Evolutionary conservation across 2,329 filamentous ascomycete species (phyloP).

Genomic region (Cordyceps javanica): DNA sequence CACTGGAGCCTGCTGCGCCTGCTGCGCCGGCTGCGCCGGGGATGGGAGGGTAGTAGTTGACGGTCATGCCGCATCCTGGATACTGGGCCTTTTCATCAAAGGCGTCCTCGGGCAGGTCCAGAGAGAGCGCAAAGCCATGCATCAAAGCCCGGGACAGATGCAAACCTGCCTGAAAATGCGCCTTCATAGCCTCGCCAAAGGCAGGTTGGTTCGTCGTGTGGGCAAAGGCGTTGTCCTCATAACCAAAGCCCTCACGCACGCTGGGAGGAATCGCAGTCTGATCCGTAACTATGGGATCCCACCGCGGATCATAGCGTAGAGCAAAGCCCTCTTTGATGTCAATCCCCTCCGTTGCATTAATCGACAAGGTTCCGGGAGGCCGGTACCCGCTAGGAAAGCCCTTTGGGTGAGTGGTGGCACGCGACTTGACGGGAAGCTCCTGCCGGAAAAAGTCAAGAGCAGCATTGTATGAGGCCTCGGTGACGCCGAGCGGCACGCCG

Average conservation of each 20-base stretch:
- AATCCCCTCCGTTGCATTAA: conserved; percentile 43
- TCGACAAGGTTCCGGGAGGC: conserved; percentile 34
- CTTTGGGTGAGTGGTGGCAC: conserved; percentile 25
- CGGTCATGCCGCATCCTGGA: conserved; percentile 38
- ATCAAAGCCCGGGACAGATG: conserved; percentile 45
- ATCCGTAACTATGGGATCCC: conserved; percentile 39
- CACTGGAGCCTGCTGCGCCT: neutral
- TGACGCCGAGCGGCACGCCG: conserved; percentile 31
- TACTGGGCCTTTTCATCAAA: conserved; percentile 49
- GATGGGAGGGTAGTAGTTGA: conserved; percentile 35
- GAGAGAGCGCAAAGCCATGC: conserved; percentile 46
- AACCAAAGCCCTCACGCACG: conserved; percentile 34
- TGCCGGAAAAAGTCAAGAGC: conserved; percentile 44
- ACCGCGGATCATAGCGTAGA: conserved; percentile 46
- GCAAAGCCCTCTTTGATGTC: conserved; percentile 47
- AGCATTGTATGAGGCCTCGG: conserved; percentile 25
- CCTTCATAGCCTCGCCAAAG: conserved; percentile 41
- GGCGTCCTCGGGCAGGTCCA: conserved; percentile 46
- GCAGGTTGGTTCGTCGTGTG: conserved; percentile 39
- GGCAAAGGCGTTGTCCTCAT: conserved; percentile 48
- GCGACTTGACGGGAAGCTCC: conserved; percentile 32
- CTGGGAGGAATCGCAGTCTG: conserved; percentile 36
- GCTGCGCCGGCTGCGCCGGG: neutral
- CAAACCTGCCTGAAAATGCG: conserved; percentile 44
- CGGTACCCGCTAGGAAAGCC: conserved; percentile 40